These are phyloP conservation scores for Trichosanthes truncata DNA, from an alignment of 306 rosid genomes.

Conservation along the genomic window DNA sequence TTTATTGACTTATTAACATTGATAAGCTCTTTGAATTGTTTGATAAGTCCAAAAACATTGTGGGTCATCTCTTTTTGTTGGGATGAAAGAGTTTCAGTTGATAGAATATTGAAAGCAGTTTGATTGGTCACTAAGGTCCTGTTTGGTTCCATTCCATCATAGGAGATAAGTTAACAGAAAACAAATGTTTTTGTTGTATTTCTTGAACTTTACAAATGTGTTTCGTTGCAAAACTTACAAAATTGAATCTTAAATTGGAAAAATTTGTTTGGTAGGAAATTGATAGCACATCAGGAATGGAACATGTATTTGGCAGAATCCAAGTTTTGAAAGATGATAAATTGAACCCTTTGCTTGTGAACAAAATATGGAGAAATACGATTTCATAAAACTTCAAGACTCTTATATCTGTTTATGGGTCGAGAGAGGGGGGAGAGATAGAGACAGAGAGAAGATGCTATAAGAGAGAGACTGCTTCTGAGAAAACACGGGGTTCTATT, in stretches of 20 bases:
- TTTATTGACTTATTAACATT: not conserved
- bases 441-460: not conserved
- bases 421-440: not conserved
- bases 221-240: not conserved
- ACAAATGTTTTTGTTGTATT: not conserved
- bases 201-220: not conserved
- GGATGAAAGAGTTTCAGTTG: slow-evolving; percentile 1
- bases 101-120: not conserved
- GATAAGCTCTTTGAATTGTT: not conserved
- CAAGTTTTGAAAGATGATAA: no score
- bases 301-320: no score
- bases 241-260: not conserved
- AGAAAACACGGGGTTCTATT: not conserved
- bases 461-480: not conserved
- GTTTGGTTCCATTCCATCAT: not conserved
- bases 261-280: not conserved
- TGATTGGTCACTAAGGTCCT: not conserved
- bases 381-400: not conserved
- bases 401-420: not conserved
- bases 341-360: not conserved
- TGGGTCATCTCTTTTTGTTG: not conserved
- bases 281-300: no score
- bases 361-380: not conserved
- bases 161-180: not conserved
- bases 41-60: not conserved